Conservation (phyloP, 352 stramenopile genomes). For the Globisporangium sylvaticum region DNA sequence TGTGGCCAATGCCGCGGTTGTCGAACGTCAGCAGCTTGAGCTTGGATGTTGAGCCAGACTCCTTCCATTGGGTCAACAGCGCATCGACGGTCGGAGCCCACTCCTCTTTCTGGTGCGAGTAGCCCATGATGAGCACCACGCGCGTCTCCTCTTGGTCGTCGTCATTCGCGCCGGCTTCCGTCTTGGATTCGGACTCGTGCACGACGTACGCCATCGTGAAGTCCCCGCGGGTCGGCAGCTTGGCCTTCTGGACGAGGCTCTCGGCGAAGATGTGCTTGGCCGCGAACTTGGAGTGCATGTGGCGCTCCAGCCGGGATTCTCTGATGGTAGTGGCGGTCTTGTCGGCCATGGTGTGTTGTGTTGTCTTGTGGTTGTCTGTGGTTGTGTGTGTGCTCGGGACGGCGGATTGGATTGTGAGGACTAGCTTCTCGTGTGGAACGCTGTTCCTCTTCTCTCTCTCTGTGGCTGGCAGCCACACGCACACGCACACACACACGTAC, state of each 20-base stretch:
- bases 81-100: slow-evolving; percentile 33
- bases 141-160: slow-evolving; percentile 12
- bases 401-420: too few species aligned
- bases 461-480: too few species aligned
- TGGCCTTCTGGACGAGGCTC: slow-evolving; percentile 12
- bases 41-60: slow-evolving; percentile 12
- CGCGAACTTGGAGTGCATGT: slow-evolving; percentile 10
- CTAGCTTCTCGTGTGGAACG: too few species aligned
- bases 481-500: too few species aligned
- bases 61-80: slow-evolving; percentile 24
- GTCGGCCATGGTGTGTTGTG: too few species aligned
- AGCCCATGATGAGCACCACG: slow-evolving; percentile 49
- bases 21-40: slow-evolving; percentile 54
- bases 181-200: slow-evolving; percentile 20
- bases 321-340: too few species aligned
- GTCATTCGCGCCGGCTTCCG: background rate
- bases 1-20: slow-evolving; percentile 48
- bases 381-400: too few species aligned
- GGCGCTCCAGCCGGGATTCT: too few species aligned
- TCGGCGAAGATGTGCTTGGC: background rate
- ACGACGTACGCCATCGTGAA: slow-evolving; percentile 46
- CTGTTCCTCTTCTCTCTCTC: too few species aligned
- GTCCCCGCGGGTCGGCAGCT: slow-evolving; percentile 31
- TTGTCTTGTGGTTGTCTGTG: too few species aligned
- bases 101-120: slow-evolving; percentile 36